Conservation (phyloP, 805 yeast genomes). For the Myxozyma udenii region DNA sequence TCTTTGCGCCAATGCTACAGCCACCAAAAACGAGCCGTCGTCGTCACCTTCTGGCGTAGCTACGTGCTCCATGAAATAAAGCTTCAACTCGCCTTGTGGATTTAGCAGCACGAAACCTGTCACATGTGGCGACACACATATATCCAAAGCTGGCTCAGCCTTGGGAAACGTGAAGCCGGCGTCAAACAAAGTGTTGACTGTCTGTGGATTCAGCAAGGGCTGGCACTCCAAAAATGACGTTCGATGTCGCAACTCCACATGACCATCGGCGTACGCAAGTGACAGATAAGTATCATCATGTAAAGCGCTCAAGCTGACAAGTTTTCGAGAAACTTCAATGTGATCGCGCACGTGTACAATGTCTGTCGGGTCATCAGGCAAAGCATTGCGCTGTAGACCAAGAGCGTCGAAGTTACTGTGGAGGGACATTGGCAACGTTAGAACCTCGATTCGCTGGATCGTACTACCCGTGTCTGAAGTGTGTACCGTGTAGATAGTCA, state of each 20-base stretch:
- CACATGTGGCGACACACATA: constrained; percentile 39
- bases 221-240: constrained; percentile 3
- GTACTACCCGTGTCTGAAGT: constrained; percentile 10
- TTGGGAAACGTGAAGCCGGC: constrained; percentile 32
- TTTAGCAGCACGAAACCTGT: constrained; percentile 33
- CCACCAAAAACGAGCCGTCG: constrained; percentile 37
- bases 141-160: constrained; percentile 22
- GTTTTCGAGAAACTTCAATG: constrained; percentile 3
- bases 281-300: constrained; percentile 13
- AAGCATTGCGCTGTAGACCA: constrained; percentile 14
- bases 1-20: constrained; percentile 60
- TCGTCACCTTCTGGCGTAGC: constrained; percentile 1
- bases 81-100: constrained; percentile 23
- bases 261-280: constrained; percentile 22
- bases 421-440: constrained; percentile 18
- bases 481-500: constrained; percentile 14
- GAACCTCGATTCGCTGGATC: constrained; percentile 18
- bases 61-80: constrained; percentile 23
- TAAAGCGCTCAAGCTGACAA: constrained; percentile 8
- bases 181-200: constrained; percentile 28
- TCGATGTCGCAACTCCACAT: constrained; percentile 22
- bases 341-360: constrained; percentile 10
- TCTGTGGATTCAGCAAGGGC: constrained; percentile 15
- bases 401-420: constrained; percentile 27
- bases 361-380: constrained; percentile 20